Evolutionary conservation across 2,329 filamentous ascomycete genomes (phyloP).

Genomic region (Aspergillus cejpii): DNA sequence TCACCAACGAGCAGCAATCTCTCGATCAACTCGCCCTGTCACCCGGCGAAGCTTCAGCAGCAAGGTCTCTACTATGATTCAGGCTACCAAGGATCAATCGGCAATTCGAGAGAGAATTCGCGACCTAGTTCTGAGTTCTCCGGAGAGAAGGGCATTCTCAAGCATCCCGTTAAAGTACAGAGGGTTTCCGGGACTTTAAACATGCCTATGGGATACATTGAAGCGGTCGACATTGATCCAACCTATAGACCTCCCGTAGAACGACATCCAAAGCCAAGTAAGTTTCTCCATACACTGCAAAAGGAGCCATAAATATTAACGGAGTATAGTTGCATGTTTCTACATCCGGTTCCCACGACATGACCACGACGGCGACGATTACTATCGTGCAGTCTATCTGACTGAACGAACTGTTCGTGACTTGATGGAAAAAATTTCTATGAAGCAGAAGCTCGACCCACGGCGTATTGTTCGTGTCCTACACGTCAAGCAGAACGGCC

Average conservation of each 20-base stretch:
- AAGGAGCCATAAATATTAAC: conserved; percentile 27
- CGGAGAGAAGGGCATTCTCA: conserved; percentile 17
- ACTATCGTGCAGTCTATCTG: conserved; percentile 81
- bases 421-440: conserved; percentile 63
- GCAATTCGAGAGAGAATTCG: conserved; percentile 22
- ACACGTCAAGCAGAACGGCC: conserved; percentile 63
- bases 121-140: conserved; percentile 17
- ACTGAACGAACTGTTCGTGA: conserved; percentile 68
- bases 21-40: conserved; percentile 34
- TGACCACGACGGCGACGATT: conserved; percentile 49
- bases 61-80: conserved; percentile 16
- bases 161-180: conserved; percentile 29
- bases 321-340: conserved; percentile 66
- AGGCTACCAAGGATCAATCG: conserved; percentile 18
- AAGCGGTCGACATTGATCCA: conserved; percentile 82
- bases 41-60: conserved; percentile 16
- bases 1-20: conserved; percentile 39
- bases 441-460: conserved; percentile 75
- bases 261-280: conserved; percentile 59
- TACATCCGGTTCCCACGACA: conserved; percentile 61
- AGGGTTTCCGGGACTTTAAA: conserved; percentile 19
- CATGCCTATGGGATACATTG: conserved; percentile 71
- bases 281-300: conserved; percentile 20
- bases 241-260: conserved; percentile 75
- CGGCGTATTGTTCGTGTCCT: conserved; percentile 64